Base-by-base conservation (phyloP, 164 flowering plant genomes). In the Macadamia tetraphylla region DNA sequence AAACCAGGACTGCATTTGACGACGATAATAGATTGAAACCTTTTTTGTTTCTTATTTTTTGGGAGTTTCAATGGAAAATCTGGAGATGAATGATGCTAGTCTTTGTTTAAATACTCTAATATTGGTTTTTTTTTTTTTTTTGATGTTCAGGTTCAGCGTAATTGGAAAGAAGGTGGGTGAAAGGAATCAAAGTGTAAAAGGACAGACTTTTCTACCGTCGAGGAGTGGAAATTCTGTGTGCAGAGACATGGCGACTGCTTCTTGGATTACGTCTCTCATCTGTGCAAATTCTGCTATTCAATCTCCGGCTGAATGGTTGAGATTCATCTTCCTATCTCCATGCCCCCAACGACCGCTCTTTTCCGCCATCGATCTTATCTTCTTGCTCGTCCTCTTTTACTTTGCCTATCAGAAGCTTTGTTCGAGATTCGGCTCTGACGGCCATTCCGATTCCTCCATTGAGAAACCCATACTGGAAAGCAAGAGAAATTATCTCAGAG, bases 291-390 rank as follows among this genome's bases (percentile, higher is more conserved):
- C 76, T 6, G 72, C 32, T 29, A 44, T 65, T 31, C 70, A 69
- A 49, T 63, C 80, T n/a, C 53, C 77, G 4, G 60, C 61, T 31
- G 71, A 67, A 14, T 32, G 42, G 40, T 18, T 23, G 12, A 31
- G 86, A 74, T 94, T 91, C 81, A 69, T 87, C 23, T 81, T 87
- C 78, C 83, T 90, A 58, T 85, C 96, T 18, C 95, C 97, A 29
- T 94, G 98, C 68, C 90, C 97, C 18, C 98, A 91, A 69, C 74
- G 97, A 52, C 79, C 76, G 48, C 70, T 94, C 0, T 69, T 84
- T 7, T 77, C 95, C 55, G 69, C 84, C 12, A 42, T 86, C 18
- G 82, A 86, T 70, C 18, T 83, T 59, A 63, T 90, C 8, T 86
- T 92, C 81, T 66, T 88, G 74, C 40, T 92, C 64, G 3, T 66